Evolutionary conservation across 1,139 yeast species (phyloP).

Genomic region (Geotrichum phurueaensis): DNA sequence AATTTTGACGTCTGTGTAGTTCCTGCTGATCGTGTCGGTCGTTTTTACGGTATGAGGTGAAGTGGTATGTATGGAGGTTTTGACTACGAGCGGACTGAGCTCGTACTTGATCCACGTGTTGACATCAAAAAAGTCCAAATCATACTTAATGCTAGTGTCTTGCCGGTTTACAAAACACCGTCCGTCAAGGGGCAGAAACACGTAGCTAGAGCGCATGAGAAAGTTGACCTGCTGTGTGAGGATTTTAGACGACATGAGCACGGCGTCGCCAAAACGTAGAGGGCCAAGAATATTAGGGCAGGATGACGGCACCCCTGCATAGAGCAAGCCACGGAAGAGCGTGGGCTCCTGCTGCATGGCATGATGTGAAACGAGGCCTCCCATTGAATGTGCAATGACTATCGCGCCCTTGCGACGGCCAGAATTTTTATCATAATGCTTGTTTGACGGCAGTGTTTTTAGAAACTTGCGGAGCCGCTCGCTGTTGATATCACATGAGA

Average conservation of each 20-base stretch:
- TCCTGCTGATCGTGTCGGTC: slow-evolving; percentile 17
- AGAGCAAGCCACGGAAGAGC: slow-evolving; percentile 64
- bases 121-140: slow-evolving; percentile 72
- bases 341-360: slow-evolving; percentile 64
- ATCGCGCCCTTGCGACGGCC: slow-evolving; percentile 45
- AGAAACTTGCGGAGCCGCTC: slow-evolving; percentile 47
- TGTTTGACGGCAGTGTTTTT: slow-evolving; percentile 40
- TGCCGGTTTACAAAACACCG: slow-evolving; percentile 60
- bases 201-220: slow-evolving; percentile 79
- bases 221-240: slow-evolving; percentile 78
- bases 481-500: slow-evolving; percentile 56
- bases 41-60: slow-evolving; percentile 1
- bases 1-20: background rate
- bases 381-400: slow-evolving; percentile 89
- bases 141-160: slow-evolving; percentile 50
- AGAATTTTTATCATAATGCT: slow-evolving; percentile 18
- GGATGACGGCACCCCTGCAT: slow-evolving; percentile 78
- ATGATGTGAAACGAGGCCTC: slow-evolving; percentile 79
- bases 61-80: slow-evolving; percentile 17
- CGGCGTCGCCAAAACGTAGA: slow-evolving; percentile 71
- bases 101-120: slow-evolving; percentile 74
- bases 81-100: slow-evolving; percentile 66
- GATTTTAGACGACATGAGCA: slow-evolving; percentile 65
- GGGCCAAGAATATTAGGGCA: slow-evolving; percentile 88
- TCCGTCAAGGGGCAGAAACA: slow-evolving; percentile 71